Percentiles rank a stretch among this genome's conserved stretches.
Evolutionary conservation across 331 rosid species (phyloP).

Genomic region (Quercus tomentella): DNA sequence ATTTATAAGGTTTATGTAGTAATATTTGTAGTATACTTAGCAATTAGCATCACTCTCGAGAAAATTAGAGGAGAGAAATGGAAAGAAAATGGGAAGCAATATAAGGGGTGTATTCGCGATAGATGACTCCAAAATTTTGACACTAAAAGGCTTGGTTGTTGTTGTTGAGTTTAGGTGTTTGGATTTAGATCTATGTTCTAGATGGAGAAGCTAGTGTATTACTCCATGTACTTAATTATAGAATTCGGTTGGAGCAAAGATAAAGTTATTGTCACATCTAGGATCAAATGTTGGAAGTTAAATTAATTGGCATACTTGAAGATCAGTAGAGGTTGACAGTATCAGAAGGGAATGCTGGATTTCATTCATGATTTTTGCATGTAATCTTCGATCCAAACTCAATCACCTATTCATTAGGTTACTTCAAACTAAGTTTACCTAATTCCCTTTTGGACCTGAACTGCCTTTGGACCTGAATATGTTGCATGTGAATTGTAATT

Average conservation of each 20-base stretch:
- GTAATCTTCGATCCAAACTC: background rate
- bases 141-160: too few relatives aligned
- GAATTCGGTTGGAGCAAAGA: background rate
- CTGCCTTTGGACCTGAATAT: too few relatives aligned
- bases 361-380: background rate
- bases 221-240: background rate
- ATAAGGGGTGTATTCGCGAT: too few relatives aligned
- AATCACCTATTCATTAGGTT: background rate
- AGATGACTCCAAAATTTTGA: too few relatives aligned
- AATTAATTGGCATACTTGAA: background rate
- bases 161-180: background rate
- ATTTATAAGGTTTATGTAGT: too few relatives aligned
- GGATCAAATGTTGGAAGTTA: background rate
- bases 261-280: too few relatives aligned
- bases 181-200: background rate
- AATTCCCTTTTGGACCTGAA: background rate
- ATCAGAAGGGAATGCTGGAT: background rate
- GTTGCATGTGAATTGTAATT: too few relatives aligned
- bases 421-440: background rate
- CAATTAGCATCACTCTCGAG: too few relatives aligned
- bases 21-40: too few relatives aligned
- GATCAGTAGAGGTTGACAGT: background rate
- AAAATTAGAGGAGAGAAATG: too few relatives aligned
- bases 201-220: background rate
- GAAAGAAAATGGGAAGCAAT: too few relatives aligned